A percentile compares a stretch with the other conserved stretches of the same genome.
Conservation (phyloP, 345 rosid species). For the Durio zibethinus region DNA sequence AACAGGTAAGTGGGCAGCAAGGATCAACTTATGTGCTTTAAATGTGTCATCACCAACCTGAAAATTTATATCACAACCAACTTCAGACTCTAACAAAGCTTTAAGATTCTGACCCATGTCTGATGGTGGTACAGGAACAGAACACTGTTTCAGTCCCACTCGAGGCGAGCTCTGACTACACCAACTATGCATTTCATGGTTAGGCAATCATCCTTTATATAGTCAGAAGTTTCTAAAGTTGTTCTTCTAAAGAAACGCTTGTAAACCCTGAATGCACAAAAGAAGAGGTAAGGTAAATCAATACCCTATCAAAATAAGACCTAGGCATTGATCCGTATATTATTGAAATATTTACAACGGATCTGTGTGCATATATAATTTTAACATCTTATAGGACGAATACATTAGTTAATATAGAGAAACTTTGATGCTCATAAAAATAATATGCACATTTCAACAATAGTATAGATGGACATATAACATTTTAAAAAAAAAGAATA, state of each 20-base stretch:
- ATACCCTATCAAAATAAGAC: neutral
- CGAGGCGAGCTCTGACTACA: conserved; percentile 68
- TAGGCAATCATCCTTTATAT: conserved; percentile 74
- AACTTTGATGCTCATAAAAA: neutral
- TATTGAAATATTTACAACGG: too few relatives aligned
- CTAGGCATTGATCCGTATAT: neutral
- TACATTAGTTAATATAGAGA: neutral
- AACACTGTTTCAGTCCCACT: conserved; percentile 63
- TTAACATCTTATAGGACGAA: neutral
- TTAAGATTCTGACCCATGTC: conserved; percentile 72
- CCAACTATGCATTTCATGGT: conserved; percentile 84
- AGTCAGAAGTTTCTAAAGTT: conserved; percentile 71
- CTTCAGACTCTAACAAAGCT: conserved; percentile 66
- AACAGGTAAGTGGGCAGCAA: conserved; percentile 88
- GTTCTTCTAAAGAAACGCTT: conserved; percentile 77
- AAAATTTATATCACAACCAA: conserved; percentile 70
- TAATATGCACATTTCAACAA: neutral
- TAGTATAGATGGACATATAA: neutral
- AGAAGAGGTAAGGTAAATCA: conserved; percentile 3
- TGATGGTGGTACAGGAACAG: conserved; percentile 59
- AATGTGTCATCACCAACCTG: conserved; percentile 71
- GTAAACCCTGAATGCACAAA: conserved; percentile 69
- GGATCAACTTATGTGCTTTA: conserved; percentile 82
- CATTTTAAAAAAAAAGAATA: too few relatives aligned
- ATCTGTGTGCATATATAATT: neutral